Percentiles rank a stretch among this genome's conserved stretches.
These are phyloP conservation scores for Elymus sibiricus DNA, from an alignment of 176 grass and related monocot species.

Conservation along the genomic window DNA sequence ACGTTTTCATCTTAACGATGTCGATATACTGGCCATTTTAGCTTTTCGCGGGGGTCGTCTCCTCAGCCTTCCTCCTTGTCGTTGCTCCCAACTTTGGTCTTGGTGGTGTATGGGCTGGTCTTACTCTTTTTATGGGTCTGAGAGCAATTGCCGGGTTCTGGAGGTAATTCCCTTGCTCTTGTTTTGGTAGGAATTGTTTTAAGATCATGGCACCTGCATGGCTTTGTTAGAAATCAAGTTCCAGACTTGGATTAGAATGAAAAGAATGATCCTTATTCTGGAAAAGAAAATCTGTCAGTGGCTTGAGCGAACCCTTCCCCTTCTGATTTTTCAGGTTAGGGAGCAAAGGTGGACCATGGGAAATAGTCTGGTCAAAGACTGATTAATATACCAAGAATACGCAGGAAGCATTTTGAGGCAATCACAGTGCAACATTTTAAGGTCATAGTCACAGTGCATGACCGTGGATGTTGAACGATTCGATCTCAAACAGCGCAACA, in stretches of 20 bases:
- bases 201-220: background rate
- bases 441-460: background rate
- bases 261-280: background rate
- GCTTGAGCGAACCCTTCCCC: background rate
- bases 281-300: background rate
- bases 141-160: constrained; percentile 61
- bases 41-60: constrained; percentile 54
- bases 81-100: constrained; percentile 72
- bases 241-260: background rate
- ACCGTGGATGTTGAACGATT: background rate
- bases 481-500: background rate
- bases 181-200: background rate
- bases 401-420: background rate
- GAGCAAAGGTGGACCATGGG: constrained; percentile 60
- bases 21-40: constrained; percentile 12
- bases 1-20: background rate
- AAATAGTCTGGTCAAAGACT: constrained; percentile 36
- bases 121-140: constrained; percentile 82
- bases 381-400: constrained; percentile 17
- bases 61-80: constrained; percentile 54
- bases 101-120: constrained; percentile 73
- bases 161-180: constrained; percentile 44
- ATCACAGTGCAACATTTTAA: background rate
- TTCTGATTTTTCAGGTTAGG: constrained; percentile 47
- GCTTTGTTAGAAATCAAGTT: background rate